phyloP scores from a whole-genome alignment of 1,284 basidiomycete species.

The Schizophyllum amplum region DNA sequence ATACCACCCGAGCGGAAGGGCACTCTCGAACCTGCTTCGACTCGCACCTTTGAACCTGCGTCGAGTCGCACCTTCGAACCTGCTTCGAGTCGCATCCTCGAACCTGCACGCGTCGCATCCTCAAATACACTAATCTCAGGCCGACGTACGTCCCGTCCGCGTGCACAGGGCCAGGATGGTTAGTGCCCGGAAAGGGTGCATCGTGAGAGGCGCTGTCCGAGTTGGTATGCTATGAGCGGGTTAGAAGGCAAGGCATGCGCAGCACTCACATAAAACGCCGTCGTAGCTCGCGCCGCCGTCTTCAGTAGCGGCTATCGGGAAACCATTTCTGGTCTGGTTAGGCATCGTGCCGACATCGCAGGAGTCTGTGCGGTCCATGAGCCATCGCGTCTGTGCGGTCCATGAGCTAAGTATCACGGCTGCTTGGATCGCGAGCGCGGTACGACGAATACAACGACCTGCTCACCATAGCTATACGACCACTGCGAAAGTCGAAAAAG shows the following conservation, averaged over 20 bases:
- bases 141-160: constrained; percentile 52
- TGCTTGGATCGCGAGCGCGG: too few species aligned
- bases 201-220: constrained; percentile 63
- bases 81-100: too few species aligned
- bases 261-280: neutral
- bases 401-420: too few species aligned
- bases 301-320: constrained; percentile 31
- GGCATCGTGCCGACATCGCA: constrained; percentile 82
- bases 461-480: neutral
- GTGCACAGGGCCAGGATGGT: constrained; percentile 74
- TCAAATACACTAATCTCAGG: constrained; percentile 86
- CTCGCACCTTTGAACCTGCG: too few species aligned
- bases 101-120: too few species aligned
- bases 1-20: too few species aligned
- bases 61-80: too few species aligned
- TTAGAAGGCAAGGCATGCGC: neutral
- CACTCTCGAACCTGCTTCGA: too few species aligned
- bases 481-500: too few species aligned
- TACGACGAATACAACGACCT: too few species aligned
- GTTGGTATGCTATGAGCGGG: constrained; percentile 51
- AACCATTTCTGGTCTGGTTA: constrained; percentile 59
- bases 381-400: too few species aligned
- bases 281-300: neutral
- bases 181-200: constrained; percentile 78
- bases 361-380: too few species aligned